A percentile compares a stretch with the other conserved stretches of the same genome.
These are phyloP conservation scores for Polygonum aviculare DNA, from an alignment of 148 eudicot genomes.

Conservation along the genomic window DNA sequence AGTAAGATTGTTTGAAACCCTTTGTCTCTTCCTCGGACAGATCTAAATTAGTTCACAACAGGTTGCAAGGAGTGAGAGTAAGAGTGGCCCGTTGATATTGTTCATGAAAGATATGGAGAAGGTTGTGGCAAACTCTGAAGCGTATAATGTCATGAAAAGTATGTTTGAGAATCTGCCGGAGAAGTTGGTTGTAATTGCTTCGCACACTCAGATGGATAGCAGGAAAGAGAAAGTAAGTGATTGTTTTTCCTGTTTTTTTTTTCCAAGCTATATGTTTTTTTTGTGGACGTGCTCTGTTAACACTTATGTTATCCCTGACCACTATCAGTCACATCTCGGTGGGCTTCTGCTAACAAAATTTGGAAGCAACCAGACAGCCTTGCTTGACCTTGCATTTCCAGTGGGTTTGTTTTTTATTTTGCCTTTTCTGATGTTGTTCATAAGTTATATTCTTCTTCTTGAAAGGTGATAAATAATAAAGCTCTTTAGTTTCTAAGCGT, in stretches of 20 bases:
- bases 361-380: conserved; percentile 77
- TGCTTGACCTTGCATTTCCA: conserved; percentile 82
- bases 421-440: neutral
- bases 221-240: conserved; percentile 75
- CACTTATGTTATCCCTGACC: neutral
- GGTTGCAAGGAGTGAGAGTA: conserved; percentile 64
- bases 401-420: conserved; percentile 27
- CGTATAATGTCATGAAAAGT: conserved; percentile 43
- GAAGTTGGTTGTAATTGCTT: conserved; percentile 76
- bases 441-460: neutral
- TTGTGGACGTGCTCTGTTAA: neutral
- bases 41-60: conserved; percentile 17
- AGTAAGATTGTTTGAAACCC: neutral
- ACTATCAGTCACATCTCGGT: conserved; percentile 72
- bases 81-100: conserved; percentile 53
- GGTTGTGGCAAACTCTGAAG: conserved; percentile 64
- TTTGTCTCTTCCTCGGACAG: neutral
- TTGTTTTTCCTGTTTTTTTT: neutral
- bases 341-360: conserved; percentile 84
- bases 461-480: neutral
- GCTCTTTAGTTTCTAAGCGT: neutral
- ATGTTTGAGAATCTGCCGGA: conserved; percentile 70
- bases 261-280: neutral
- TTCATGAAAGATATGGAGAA: conserved; percentile 86
- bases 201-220: conserved; percentile 72